Evolutionary conservation across 1,284 basidiomycete genomes (phyloP).

Genomic region (Leucoagaricus sp.): DNA sequence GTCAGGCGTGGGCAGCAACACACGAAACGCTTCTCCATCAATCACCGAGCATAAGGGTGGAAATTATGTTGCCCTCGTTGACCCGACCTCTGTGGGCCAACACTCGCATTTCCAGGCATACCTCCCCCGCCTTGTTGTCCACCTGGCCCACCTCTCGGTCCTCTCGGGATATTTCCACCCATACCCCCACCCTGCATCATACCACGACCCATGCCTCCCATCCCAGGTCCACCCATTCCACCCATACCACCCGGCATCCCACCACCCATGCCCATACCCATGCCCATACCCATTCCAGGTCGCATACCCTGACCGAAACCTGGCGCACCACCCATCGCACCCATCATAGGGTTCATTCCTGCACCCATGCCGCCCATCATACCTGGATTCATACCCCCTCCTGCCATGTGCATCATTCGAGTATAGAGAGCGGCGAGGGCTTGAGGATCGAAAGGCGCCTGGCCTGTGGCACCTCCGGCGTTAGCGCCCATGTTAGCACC

Average conservation of each 20-base stretch:
- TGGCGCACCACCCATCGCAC: slow-evolving; percentile 35
- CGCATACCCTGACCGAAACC: slow-evolving; percentile 46
- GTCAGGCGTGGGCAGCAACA: too few species aligned
- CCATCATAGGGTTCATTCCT: slow-evolving; percentile 45
- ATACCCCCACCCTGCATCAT: slow-evolving; percentile 33
- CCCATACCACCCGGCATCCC: slow-evolving; percentile 35
- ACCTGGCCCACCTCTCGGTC: slow-evolving; percentile 59
- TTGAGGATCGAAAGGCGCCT: slow-evolving; percentile 77
- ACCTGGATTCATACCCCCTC: slow-evolving; percentile 47
- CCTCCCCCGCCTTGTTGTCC: slow-evolving; percentile 47
- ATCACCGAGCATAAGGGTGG: slow-evolving; percentile 74
- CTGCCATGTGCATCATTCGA: slow-evolving; percentile 81
- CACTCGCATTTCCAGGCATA: slow-evolving; percentile 48
- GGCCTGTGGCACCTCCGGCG: slow-evolving; percentile 29
- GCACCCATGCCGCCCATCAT: slow-evolving; percentile 54
- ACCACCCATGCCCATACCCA: slow-evolving; percentile 39
- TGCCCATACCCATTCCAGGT: slow-evolving; percentile 45
- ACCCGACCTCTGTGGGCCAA: slow-evolving; percentile 74
- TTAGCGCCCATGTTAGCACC: slow-evolving; percentile 11
- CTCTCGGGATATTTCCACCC: slow-evolving; percentile 65
- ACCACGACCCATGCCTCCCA: slow-evolving; percentile 41
- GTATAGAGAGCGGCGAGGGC: slow-evolving; percentile 80
- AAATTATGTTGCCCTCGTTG: slow-evolving; percentile 76
- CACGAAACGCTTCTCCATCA: too few species aligned
- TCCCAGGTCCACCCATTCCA: slow-evolving; percentile 24